phyloP scores from a whole-genome alignment of 2,329 filamentous ascomycete species.

The Colletotrichum horii region DNA sequence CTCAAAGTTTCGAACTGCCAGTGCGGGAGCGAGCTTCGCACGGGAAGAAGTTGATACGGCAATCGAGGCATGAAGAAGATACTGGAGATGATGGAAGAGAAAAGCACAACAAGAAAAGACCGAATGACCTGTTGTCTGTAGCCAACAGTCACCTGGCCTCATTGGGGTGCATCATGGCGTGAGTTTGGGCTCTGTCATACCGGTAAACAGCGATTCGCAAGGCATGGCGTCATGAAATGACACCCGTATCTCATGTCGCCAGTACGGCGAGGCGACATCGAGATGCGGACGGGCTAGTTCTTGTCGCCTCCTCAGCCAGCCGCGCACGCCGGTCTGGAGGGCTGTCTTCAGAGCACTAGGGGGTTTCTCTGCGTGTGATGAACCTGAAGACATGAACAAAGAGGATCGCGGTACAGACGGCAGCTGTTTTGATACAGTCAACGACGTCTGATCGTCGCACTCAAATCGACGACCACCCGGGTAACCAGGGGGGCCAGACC shows the following conservation, averaged over 20 bases:
- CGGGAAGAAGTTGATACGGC: not conserved
- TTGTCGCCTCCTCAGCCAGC: not conserved
- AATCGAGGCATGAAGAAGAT: not conserved
- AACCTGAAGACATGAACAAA: not conserved
- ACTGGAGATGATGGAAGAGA: not conserved
- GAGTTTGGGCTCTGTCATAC: not conserved
- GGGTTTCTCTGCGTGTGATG: not conserved
- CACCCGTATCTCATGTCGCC: not conserved
- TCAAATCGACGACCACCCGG: conserved; percentile 7
- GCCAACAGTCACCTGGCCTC: not conserved
- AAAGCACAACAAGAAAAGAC: not conserved
- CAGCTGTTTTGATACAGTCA: conserved; percentile 4
- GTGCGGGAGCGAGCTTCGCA: not conserved
- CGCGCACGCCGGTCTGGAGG: not conserved
- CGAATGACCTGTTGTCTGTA: not conserved
- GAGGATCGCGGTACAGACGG: not conserved
- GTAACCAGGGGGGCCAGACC: not conserved
- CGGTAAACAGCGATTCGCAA: not conserved
- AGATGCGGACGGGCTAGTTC: not conserved
- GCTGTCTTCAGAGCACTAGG: not conserved
- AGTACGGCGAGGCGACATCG: not conserved
- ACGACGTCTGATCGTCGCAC: conserved; percentile 16
- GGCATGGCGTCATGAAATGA: conserved; percentile 1
- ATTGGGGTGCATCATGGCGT: conserved; percentile 2
- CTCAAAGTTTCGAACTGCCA: conserved; percentile 14